Evolutionary conservation across 192 early-diverging fungal species (phyloP).

Genomic region (Backusella sp.): DNA sequence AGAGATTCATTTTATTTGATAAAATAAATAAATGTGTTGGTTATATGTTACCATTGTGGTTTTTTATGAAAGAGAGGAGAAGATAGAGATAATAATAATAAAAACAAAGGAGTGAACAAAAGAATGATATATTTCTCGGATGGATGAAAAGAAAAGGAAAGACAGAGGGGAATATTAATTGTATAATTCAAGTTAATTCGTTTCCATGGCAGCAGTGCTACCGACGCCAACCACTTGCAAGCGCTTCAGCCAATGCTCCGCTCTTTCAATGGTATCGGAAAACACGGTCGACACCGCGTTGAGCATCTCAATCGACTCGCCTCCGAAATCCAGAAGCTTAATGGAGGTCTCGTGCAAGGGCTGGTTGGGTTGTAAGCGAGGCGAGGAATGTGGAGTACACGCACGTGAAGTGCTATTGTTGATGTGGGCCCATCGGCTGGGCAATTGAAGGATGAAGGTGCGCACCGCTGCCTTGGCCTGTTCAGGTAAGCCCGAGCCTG

Average conservation of each 20-base stretch:
- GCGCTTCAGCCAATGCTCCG: conserved; percentile 60
- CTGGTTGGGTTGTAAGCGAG: conserved; percentile 17
- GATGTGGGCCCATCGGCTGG: conserved; percentile 66
- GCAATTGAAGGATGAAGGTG: conserved; percentile 79
- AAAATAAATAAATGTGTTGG: background rate
- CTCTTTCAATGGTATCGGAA: conserved; percentile 61
- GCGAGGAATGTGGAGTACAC: conserved; percentile 21
- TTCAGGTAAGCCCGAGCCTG: conserved; percentile 78
- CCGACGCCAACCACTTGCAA: conserved; percentile 33
- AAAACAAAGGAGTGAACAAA: background rate
- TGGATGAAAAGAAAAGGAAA: conserved; percentile 3
- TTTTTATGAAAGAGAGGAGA: background rate
- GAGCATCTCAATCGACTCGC: conserved; percentile 69
- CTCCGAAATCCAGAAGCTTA: conserved; percentile 63
- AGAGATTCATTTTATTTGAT: background rate
- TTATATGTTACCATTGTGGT: background rate
- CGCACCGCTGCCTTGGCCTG: conserved; percentile 77
- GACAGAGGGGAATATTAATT: background rate
- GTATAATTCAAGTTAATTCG: background rate
- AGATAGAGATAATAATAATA: background rate
- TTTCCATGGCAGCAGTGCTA: background rate
- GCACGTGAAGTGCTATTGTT: conserved; percentile 20
- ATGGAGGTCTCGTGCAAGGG: conserved; percentile 27
- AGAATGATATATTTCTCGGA: background rate
- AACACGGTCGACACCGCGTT: conserved; percentile 64